Evolutionary conservation across 2,329 filamentous ascomycete genomes (phyloP).

Genomic region (Torrubiella hemipterigena): DNA sequence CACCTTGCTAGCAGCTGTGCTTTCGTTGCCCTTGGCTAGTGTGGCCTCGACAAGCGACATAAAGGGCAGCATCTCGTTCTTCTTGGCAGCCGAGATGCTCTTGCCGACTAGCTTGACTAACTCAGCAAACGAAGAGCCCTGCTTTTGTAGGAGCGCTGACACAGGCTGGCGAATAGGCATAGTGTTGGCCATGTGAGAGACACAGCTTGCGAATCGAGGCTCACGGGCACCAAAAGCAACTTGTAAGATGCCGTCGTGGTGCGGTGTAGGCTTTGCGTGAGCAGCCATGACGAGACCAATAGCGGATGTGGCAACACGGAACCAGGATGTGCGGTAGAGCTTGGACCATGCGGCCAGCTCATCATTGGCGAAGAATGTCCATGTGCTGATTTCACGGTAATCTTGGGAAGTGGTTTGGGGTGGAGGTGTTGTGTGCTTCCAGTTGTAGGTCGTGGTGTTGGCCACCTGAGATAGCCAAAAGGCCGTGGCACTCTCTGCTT

Average conservation of each 20-base stretch:
- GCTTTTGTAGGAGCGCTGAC: neutral
- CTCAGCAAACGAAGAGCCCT: neutral
- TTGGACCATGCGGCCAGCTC: neutral
- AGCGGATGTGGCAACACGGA: neutral
- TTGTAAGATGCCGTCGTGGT: slow-evolving; percentile 1
- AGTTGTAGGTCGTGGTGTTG: slow-evolving; percentile 1
- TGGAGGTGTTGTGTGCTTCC: neutral
- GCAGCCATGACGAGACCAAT: slow-evolving; percentile 1
- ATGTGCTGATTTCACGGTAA: slow-evolving; percentile 1
- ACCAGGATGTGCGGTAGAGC: slow-evolving; percentile 1
- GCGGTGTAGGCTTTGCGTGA: neutral
- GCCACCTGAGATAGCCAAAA: slow-evolving; percentile 2
- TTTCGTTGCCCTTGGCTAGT: neutral
- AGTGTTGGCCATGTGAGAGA: slow-evolving; percentile 3
- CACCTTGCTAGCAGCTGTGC: neutral
- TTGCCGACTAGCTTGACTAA: slow-evolving; percentile 1
- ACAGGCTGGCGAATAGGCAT: slow-evolving; percentile 2
- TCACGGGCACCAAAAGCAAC: slow-evolving; percentile 1
- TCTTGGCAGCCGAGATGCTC: slow-evolving; percentile 1
- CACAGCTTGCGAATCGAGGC: neutral
- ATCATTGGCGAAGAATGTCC: slow-evolving; percentile 1
- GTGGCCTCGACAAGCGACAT: slow-evolving; percentile 1
- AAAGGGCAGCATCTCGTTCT: slow-evolving; percentile 1
- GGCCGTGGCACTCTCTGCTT: neutral
- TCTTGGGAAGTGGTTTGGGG: neutral